A percentile compares a stretch with the other conserved stretches of the same genome.
phyloP scores from a whole-genome alignment of 2,329 filamentous ascomycete species.

The Colletotrichum tropicale region DNA sequence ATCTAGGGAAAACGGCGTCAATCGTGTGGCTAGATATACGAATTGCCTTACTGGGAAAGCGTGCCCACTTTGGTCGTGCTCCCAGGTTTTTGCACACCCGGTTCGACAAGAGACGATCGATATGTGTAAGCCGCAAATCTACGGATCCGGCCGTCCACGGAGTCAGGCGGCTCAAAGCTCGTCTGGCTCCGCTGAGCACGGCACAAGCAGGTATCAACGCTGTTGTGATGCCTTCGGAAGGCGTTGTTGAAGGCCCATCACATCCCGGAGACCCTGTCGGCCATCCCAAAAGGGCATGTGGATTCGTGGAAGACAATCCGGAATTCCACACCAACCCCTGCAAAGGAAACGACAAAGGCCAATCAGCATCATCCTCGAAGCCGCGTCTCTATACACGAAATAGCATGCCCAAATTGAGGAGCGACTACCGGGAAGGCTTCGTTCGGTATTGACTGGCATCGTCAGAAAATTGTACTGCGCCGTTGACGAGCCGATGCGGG shows the following conservation, averaged over 20 bases:
- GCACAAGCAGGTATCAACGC: background rate
- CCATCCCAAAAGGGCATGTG: background rate
- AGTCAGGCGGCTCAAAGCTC: background rate
- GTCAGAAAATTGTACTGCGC: background rate
- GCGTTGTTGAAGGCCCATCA: background rate
- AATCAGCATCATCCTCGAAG: background rate
- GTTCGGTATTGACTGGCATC: background rate
- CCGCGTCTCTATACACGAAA: background rate
- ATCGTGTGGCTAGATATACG: constrained; percentile 8
- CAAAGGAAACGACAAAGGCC: background rate
- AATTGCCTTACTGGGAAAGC: background rate
- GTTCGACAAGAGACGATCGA: background rate
- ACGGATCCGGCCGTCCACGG: background rate
- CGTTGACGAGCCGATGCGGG: background rate
- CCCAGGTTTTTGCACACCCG: background rate
- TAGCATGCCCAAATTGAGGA: background rate
- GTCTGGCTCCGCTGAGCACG: background rate
- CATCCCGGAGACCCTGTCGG: background rate
- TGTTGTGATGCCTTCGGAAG: background rate
- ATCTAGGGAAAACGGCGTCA: background rate
- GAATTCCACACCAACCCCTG: background rate
- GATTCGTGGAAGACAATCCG: background rate
- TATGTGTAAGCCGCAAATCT: background rate
- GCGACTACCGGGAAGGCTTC: background rate
- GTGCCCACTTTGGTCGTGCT: background rate